Evolutionary conservation across 768 basidiomycete species (phyloP), one percentile per base, ranked within the genome.

Genomic region (Suillus brevipes): DNA sequence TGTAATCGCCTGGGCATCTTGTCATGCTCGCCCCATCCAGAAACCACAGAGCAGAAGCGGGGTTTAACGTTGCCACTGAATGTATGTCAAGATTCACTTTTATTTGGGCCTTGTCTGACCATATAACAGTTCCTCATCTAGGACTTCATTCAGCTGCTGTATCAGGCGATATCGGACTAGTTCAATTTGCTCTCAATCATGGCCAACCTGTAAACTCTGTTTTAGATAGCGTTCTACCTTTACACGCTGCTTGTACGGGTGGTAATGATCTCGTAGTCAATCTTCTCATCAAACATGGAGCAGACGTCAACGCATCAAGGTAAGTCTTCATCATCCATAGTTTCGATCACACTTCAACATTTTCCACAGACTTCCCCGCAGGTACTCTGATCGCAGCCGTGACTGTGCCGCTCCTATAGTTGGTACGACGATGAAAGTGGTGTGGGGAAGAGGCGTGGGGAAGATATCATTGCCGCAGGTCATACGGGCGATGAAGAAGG

Each of bases 291-390:
- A 94, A 97, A 66, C 82, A 88, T 64, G 97, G 97, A 25, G 97
- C 97, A n/a, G 97, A 99, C 74, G 97, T 98, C 37, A 99, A 99
- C 78, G 95, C 95, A 5, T 90, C 94, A 61, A 88, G 96, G 92
- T 92, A 61, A 66, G 85, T 75, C 18, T 28, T 28, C 25, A 25
- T 42, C 4, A 7, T 9, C 37, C 25, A 42, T 42, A 20, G 13
- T 40, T 38, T 3, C 3, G 36, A 67, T 66, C 65, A 58, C 60
- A 57, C 59, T 57, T 58, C 45, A 61, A 23, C 62, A 49, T 63
- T 61, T 42, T 49, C 65, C 62, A 43, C 65, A 92, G 92, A 71
- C 81, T 91, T 40, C 89, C 89, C 45, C 84, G 89, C 65, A 87
- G 89, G 64, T 92, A 91, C 73, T 89, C 89, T 45, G 89, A 90